These are phyloP conservation scores for Paramyrothecium roridum DNA, from an alignment of 2,329 filamentous ascomycete genomes.

Conservation along the genomic window DNA sequence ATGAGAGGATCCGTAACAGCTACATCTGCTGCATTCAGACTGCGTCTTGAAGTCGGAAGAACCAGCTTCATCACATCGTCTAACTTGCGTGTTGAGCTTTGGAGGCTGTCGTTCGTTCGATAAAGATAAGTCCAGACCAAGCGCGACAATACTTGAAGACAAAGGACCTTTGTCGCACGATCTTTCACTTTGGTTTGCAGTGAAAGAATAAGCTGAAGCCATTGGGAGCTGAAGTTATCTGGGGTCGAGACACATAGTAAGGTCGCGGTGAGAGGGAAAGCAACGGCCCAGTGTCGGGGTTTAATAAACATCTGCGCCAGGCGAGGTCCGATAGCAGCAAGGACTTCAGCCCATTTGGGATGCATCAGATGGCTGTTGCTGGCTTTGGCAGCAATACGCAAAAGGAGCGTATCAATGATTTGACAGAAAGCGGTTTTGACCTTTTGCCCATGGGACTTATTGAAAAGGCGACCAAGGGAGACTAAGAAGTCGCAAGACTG, in stretches of 20 bases:
- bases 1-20: conserved; percentile 87
- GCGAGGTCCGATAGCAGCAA: conserved; percentile 74
- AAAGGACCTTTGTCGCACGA: conserved; percentile 70
- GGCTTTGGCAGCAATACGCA: conserved; percentile 82
- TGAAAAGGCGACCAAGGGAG: conserved; percentile 76
- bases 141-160: conserved; percentile 84
- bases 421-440: conserved; percentile 96
- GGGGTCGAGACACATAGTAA: conserved; percentile 84
- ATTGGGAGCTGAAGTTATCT: conserved; percentile 81
- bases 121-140: conserved; percentile 95
- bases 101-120: conserved; percentile 69
- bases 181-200: conserved; percentile 84
- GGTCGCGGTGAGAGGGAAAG: conserved; percentile 84
- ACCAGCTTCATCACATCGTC: conserved; percentile 87
- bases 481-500: conserved; percentile 87
- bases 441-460: conserved; percentile 78
- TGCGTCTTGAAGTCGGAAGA: conserved; percentile 75
- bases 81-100: conserved; percentile 70
- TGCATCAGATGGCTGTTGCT: conserved; percentile 72
- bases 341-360: conserved; percentile 82
- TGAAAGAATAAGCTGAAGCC: conserved; percentile 76
- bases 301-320: conserved; percentile 85
- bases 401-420: conserved; percentile 79
- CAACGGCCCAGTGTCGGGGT: conserved; percentile 84
- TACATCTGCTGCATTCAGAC: conserved; percentile 77